Conservation (phyloP, 345 rosid genomes). For the Acer negundo region DNA sequence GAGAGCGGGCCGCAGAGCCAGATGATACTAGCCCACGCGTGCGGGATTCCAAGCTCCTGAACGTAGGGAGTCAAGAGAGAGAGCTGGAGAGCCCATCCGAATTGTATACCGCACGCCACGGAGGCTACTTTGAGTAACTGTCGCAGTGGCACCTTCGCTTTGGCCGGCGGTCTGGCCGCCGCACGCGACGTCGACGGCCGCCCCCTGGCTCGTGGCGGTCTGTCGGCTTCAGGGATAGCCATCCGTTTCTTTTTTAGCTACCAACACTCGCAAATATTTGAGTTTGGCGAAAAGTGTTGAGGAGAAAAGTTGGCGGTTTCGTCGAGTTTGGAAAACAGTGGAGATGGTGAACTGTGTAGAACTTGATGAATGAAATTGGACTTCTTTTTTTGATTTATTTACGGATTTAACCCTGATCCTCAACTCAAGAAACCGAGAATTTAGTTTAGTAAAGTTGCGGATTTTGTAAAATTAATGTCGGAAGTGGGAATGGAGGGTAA, state of each 20-base stretch:
- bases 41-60: conserved; percentile 96
- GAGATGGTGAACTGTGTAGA: conserved; percentile 2
- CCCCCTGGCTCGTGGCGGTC: conserved; percentile 38
- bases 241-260: neutral
- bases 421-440: neutral
- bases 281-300: neutral
- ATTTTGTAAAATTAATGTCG: neutral
- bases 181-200: conserved; percentile 34
- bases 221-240: conserved; percentile 36
- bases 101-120: conserved; percentile 90
- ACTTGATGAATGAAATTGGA: neutral
- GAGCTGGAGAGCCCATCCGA: conserved; percentile 99
- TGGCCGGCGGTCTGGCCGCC: conserved; percentile 22
- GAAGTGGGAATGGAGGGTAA: neutral
- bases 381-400: neutral
- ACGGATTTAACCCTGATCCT: neutral
- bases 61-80: conserved; percentile 93
- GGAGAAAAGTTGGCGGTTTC: conserved; percentile 15
- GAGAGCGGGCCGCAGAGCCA: conserved; percentile 99
- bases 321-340: neutral
- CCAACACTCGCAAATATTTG: neutral
- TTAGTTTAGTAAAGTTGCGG: neutral
- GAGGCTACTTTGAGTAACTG: conserved; percentile 84
- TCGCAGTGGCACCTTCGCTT: conserved; percentile 53
- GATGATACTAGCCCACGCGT: conserved; percentile 92